Percentiles rank a stretch among this genome's conserved stretches.
Conservation (phyloP, 495 filamentous ascomycete genomes). For the Neurospora africana region DNA sequence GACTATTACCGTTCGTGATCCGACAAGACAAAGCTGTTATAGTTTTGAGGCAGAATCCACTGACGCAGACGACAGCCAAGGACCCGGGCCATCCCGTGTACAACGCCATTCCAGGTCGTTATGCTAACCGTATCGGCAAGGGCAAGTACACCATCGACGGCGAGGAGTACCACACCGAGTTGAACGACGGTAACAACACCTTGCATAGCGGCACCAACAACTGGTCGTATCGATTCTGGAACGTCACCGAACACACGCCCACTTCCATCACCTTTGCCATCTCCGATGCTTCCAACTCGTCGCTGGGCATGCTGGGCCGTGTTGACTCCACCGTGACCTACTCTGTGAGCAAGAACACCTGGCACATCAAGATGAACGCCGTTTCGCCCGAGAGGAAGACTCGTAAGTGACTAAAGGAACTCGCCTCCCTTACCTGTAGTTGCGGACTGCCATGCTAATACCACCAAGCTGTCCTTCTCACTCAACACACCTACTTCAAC, state of each 20-base stretch:
- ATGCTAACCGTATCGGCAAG: conserved; percentile 47
- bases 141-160: conserved; percentile 42
- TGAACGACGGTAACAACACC: conserved; percentile 48
- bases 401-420: conserved; percentile 23
- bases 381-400: conserved; percentile 39
- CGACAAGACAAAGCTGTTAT: neutral
- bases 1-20: conserved; percentile 35
- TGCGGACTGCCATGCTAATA: conserved; percentile 27
- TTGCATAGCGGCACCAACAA: conserved; percentile 51
- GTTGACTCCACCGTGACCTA: conserved; percentile 67
- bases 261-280: conserved; percentile 73
- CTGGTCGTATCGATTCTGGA: conserved; percentile 46
- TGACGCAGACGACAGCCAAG: conserved; percentile 22
- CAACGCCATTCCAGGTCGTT: conserved; percentile 43
- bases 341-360: conserved; percentile 40
- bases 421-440: neutral
- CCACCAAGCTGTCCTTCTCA: conserved; percentile 54
- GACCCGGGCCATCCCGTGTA: conserved; percentile 41
- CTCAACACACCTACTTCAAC: conserved; percentile 81
- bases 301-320: conserved; percentile 61
- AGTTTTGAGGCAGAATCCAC: conserved; percentile 10
- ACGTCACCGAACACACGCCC: conserved; percentile 43
- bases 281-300: conserved; percentile 51
- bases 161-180: conserved; percentile 35
- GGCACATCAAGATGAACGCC: conserved; percentile 45